Conservation (phyloP, 1,284 basidiomycete species). For the Thecaphora thlaspeos region DNA sequence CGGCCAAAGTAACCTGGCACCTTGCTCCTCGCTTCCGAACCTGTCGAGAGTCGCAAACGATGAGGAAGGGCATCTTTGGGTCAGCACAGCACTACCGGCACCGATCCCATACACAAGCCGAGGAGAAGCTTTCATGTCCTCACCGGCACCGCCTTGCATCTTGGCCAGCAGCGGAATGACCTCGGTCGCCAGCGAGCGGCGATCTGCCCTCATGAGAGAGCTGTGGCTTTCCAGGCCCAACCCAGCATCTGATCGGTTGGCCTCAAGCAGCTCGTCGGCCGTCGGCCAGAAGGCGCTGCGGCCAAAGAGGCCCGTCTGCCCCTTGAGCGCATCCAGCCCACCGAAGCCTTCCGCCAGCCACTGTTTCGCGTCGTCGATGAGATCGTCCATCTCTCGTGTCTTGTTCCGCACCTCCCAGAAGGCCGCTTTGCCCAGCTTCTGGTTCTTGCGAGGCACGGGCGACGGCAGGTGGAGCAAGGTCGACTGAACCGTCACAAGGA, state of each 20-base stretch:
- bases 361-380: conserved; percentile 52
- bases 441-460: conserved; percentile 71
- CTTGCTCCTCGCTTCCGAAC: neutral
- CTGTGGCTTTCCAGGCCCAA: conserved; percentile 8
- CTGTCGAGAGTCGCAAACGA: neutral
- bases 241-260: conserved; percentile 14
- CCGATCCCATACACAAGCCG: no score
- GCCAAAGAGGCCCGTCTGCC: neutral
- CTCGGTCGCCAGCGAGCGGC: conserved; percentile 18
- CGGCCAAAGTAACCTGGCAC: conserved; percentile 5
- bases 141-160: conserved; percentile 5
- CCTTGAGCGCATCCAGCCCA: neutral
- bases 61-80: neutral
- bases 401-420: conserved; percentile 60
- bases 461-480: conserved; percentile 79
- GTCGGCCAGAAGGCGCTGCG: neutral
- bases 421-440: conserved; percentile 68
- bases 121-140: no score
- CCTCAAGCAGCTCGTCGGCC: neutral
- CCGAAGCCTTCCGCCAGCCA: conserved; percentile 1
- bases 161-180: conserved; percentile 28
- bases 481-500: conserved; percentile 75
- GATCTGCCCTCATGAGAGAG: conserved; percentile 7
- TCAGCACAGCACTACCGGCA: neutral
- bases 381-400: conserved; percentile 53